phyloP scores from a whole-genome alignment of 225 moss, liverwort and hornwort species.

The Neckera pumila region DNA sequence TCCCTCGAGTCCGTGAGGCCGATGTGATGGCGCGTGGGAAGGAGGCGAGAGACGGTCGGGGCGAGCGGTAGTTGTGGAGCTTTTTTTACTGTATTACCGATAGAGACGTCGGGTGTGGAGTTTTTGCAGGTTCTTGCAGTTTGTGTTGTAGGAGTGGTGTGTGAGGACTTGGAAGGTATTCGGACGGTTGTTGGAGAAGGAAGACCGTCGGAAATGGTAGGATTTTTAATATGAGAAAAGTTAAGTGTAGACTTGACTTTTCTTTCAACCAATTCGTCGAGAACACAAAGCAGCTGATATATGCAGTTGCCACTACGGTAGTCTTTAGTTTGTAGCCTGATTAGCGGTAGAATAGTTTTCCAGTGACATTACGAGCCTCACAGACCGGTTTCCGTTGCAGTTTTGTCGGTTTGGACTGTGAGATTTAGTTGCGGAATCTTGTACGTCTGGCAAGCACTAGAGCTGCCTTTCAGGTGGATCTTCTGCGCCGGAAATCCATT shows the following conservation, averaged over 20 bases:
- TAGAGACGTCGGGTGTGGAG: not conserved
- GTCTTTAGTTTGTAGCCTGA: not conserved
- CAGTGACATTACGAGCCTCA: not conserved
- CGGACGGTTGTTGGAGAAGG: not conserved
- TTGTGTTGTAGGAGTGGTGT: not conserved
- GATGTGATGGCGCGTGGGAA: constrained; percentile 29
- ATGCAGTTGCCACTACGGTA: not conserved
- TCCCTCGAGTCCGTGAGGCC: not conserved
- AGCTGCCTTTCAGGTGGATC: not conserved
- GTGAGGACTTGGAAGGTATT: not conserved
- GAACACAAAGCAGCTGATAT: constrained; percentile 13
- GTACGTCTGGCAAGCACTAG: not conserved
- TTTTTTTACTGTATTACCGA: not conserved
- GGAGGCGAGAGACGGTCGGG: constrained; percentile 32
- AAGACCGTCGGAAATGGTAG: not conserved
- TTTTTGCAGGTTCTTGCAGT: not conserved
- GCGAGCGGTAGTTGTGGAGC: constrained; percentile 19
- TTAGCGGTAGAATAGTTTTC: not conserved
- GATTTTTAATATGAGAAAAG: not conserved
- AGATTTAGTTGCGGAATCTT: not conserved
- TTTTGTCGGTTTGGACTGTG: not conserved
- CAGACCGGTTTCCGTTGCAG: not conserved
- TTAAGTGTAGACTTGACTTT: not conserved
- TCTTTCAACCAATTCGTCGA: constrained; percentile 37
- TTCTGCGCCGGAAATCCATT: not conserved